These are phyloP conservation scores for Nyctanthes arbortristis DNA, from an alignment of 257 asterid species.

Conservation along the genomic window DNA sequence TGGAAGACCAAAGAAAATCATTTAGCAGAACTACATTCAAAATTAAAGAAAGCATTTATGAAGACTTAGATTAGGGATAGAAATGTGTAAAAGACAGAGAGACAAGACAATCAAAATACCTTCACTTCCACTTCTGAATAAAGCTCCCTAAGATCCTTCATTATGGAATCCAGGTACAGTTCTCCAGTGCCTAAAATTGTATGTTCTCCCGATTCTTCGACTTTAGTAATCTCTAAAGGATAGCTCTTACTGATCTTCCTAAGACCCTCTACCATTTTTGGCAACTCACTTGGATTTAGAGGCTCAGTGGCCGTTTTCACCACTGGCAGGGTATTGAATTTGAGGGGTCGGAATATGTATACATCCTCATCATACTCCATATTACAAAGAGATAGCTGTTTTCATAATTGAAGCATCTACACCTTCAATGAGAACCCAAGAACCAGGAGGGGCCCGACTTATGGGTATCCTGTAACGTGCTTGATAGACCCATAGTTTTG, in stretches of 20 bases:
- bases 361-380: slow-evolving; percentile 80
- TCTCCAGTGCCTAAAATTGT: slow-evolving; percentile 98
- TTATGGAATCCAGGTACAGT: slow-evolving; percentile 85
- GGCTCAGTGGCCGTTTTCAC: slow-evolving; percentile 99
- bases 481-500: slow-evolving; percentile 96
- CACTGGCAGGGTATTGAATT: slow-evolving; percentile 93
- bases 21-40: neutral
- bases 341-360: slow-evolving; percentile 88
- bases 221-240: slow-evolving; percentile 95
- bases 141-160: slow-evolving; percentile 98
- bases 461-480: slow-evolving; percentile 97
- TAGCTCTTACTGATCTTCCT: slow-evolving; percentile 98
- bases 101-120: slow-evolving; percentile 57
- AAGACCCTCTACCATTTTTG: slow-evolving; percentile 99
- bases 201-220: slow-evolving; percentile 98
- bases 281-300: slow-evolving; percentile 94
- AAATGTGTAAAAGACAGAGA: neutral
- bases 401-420: slow-evolving; percentile 99
- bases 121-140: slow-evolving; percentile 99
- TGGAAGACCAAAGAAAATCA: slow-evolving; percentile 7
- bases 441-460: slow-evolving; percentile 94
- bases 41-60: neutral
- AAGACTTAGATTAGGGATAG: neutral
- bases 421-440: slow-evolving; percentile 99
- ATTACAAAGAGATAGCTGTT: slow-evolving; percentile 94